phyloP scores from a whole-genome alignment of 805 yeast genomes.

The Zygosaccharomyces kombuchaensis region DNA sequence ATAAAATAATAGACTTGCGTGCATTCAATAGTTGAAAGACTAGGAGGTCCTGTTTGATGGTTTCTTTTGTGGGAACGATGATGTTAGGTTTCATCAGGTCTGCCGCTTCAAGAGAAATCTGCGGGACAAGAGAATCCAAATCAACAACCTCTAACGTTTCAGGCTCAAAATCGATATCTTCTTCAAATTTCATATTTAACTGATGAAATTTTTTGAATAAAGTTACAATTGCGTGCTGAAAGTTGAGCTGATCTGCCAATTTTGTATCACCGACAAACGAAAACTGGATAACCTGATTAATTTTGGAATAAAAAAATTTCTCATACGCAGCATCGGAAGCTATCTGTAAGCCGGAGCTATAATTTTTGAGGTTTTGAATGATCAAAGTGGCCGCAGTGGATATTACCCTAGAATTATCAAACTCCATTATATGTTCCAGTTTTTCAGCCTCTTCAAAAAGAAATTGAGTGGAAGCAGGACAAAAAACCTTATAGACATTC shows the following conservation, averaged over 20 bases:
- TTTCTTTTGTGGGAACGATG: conserved; percentile 77
- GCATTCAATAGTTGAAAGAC: conserved; percentile 53
- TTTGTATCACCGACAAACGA: conserved; percentile 41
- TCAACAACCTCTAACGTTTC: conserved; percentile 2
- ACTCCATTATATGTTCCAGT: conserved; percentile 10
- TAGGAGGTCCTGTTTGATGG: conserved; percentile 59
- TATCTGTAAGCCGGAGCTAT: not conserved
- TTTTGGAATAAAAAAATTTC: conserved; percentile 1
- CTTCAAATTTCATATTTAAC: conserved; percentile 39
- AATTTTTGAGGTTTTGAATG: conserved; percentile 1
- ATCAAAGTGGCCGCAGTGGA: conserved; percentile 1
- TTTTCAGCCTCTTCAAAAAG: not conserved
- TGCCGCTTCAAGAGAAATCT: conserved; percentile 49
- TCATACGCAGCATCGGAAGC: not conserved
- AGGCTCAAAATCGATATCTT: conserved; percentile 45
- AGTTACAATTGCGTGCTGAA: conserved; percentile 16
- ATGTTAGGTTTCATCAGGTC: conserved; percentile 57
- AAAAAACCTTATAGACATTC: conserved; percentile 3
- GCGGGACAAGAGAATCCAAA: conserved; percentile 40
- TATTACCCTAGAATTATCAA: not conserved
- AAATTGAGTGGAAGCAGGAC: not conserved
- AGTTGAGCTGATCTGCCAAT: conserved; percentile 28
- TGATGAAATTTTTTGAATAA: not conserved
- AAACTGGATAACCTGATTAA: conserved; percentile 12
- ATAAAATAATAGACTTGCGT: conserved; percentile 60